Evolutionary conservation across 768 basidiomycete species (phyloP), one percentile per base, ranked within the genome.

Genomic region (Nevesoporus exiguus): DNA sequence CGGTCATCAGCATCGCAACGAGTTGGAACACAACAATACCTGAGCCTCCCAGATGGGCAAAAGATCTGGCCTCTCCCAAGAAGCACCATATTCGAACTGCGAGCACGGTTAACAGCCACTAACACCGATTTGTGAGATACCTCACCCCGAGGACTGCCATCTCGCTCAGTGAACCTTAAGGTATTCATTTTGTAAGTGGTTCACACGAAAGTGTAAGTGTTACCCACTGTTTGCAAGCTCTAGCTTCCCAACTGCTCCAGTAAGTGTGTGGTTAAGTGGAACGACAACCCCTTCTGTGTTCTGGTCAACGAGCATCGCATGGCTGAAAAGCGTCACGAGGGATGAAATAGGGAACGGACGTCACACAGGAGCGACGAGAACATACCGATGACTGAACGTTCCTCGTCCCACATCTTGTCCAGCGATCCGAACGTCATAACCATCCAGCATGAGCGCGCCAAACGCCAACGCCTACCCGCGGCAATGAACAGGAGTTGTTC

Each of bases 11-110:
- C 17, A 39, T 21, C 39, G 22, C n/a, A 36, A 48, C 10, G 17
- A 30, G 11, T 2, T 36, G 51, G 24, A 34, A 19, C 1, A 22
- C 10, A 19, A 24, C 21, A 72, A 25, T 57, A 84, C 86, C 77
- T 95, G 93, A 1, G 92, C 92, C 67, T 97, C 93, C 93, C 93
- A 95, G 33, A 96, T 90, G 0, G 90, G 83, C 49, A 95, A 72
- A 21, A 94, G 68, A 58, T 83, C 80, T 0, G 93, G 93, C 22
- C 83, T 74, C 68, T 93, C 91, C 91, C 92, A 94, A 61, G 89
- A 92, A 44, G 88, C 79, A 0, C 94, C 94, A 58, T 91, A 92
- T 65, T 96, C 94, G 56, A 95, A 97, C 81, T 93, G 61, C 7
- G 25, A 7, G 19, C n/a, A 31, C 14, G n/a, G 49, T 65, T 17